A percentile compares a stretch with the other conserved stretches of the same genome.
phyloP scores from a whole-genome alignment of 2,329 filamentous ascomycete genomes.

The Trichoderma simmonsii region DNA sequence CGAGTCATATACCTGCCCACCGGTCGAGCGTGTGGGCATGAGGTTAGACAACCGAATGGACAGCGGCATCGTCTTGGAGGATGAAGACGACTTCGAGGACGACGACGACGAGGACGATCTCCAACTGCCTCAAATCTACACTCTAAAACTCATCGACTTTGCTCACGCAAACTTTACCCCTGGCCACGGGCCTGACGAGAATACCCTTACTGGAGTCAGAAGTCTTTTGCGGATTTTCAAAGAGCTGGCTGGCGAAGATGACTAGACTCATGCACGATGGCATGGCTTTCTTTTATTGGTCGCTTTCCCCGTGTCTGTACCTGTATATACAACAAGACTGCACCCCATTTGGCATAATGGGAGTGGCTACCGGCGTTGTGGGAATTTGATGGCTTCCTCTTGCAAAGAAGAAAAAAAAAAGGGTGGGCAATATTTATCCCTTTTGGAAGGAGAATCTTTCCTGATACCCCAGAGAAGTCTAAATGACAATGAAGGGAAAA shows the following conservation, averaged over 20 bases:
- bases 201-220: conserved; percentile 70
- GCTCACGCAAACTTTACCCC: conserved; percentile 85
- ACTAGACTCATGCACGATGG: conserved; percentile 13
- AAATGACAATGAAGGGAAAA: not conserved
- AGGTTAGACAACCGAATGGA: conserved; percentile 53
- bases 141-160: conserved; percentile 92
- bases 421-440: not conserved
- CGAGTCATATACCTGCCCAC: conserved; percentile 15
- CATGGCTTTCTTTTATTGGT: conserved; percentile 10
- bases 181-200: conserved; percentile 82
- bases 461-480: conserved; percentile 10
- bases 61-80: conserved; percentile 52
- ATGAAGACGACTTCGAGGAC: conserved; percentile 39
- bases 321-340: not conserved
- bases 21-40: conserved; percentile 36
- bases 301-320: not conserved
- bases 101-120: conserved; percentile 47
- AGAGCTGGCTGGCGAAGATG: conserved; percentile 48
- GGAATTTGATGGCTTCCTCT: not conserved
- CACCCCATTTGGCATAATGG: not conserved
- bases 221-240: conserved; percentile 70
- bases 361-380: not conserved
- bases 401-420: not conserved
- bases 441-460: not conserved
- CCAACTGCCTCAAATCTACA: conserved; percentile 62